phyloP scores from a whole-genome alignment of 2,329 filamentous ascomycete genomes.

The Fusarium sp. region DNA sequence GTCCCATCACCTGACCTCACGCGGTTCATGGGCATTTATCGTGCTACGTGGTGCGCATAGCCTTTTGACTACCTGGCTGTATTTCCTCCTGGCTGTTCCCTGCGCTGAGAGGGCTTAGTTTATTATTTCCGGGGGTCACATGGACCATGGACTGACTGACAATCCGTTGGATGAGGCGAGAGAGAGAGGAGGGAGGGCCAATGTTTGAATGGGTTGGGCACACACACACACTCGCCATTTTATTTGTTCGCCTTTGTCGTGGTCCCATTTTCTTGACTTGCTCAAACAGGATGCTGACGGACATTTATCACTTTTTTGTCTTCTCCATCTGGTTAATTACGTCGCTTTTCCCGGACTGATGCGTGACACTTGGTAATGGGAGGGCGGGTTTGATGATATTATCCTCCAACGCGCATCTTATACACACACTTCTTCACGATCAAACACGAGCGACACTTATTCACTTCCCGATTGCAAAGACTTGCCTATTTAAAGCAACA shows the following conservation, averaged over 20 bases:
- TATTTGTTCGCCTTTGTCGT: neutral
- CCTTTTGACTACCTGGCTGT: neutral
- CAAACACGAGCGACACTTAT: neutral
- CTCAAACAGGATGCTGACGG: neutral
- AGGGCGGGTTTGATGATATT: neutral
- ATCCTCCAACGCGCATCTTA: neutral
- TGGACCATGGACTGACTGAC: neutral
- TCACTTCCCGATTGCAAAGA: neutral
- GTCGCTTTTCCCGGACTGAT: neutral
- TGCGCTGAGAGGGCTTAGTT: neutral
- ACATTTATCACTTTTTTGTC: neutral
- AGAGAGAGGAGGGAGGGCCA: neutral
- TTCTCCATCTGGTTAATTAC: neutral
- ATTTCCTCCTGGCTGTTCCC: neutral
- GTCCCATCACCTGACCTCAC: conserved; percentile 29
- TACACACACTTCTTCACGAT: neutral
- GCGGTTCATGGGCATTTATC: conserved; percentile 15
- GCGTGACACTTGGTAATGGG: neutral
- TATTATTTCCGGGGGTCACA: conserved; percentile 6
- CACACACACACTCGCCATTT: neutral
- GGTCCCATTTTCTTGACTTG: neutral
- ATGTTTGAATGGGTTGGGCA: neutral
- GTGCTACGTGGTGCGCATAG: conserved; percentile 24
- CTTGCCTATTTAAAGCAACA: neutral
- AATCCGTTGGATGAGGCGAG: neutral